Base-by-base conservation (phyloP, 371 early-diverging fungal genomes). In the Blakeslea trispora region DNA sequence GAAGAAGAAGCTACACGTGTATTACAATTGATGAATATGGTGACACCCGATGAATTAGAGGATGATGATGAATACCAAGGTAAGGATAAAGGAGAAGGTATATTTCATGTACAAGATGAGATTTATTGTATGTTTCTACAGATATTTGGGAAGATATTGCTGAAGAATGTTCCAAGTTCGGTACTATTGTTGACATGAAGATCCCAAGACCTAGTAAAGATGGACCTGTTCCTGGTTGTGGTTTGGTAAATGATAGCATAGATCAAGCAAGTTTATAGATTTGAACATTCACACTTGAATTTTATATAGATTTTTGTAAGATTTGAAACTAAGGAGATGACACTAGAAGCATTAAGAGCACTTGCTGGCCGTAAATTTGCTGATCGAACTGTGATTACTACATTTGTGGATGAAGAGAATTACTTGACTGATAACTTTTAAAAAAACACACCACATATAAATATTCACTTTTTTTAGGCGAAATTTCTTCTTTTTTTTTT, bases 311-410 rank as follows among this genome's bases (percentile, higher is more conserved):
- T 95, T 59, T 97, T 92, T 82, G 87, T 97, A 50, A 78, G 87
- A 71, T 98, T 77, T 60, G 71, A 71, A 23, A 71, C 63, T 10
- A 61, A 59, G 0, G 87, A 89, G 1, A 74, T 88, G 53, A 77
- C 88, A 19, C 66, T 83, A 31, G 66, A 64, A 1, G 98, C 95
- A 1, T 75, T 93, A 48, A 81, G 85, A n/a, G 83, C 92, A 18
- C 79, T 98, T 51, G 94, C 97, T 18, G 98, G 98, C 19, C 87
- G 97, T 41, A 91, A 90, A 74, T 98, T 97, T 74, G 89, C 90
- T 35, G 94, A 94, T 35, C 82, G 98, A 44, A 96, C 95, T 0
- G 97, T 97, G 17, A 74, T 98, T 31, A 89, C 96, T 3, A 85
- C 93, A 7, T 97, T 90, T 68, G 83, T 87, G 53, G 76, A 88